Percentiles rank a stretch among this genome's conserved stretches.
Evolutionary conservation across 768 basidiomycete species (phyloP).

Genomic region (Coprinopsis sp.): DNA sequence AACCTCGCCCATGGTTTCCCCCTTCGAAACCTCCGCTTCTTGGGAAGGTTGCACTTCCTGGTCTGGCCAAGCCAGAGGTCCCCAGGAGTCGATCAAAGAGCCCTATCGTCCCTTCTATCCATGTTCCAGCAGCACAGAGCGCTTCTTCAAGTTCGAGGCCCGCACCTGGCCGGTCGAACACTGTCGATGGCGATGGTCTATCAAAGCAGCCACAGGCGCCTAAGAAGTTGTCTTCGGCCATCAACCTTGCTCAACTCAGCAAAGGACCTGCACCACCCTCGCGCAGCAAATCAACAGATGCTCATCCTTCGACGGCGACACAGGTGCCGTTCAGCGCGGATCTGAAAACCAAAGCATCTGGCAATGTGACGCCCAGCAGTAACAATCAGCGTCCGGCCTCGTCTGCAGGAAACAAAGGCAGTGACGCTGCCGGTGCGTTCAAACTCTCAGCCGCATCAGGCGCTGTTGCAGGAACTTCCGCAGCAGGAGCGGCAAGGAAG

Average conservation of each 20-base stretch:
- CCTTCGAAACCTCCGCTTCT: slow-evolving; percentile 3
- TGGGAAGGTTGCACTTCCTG: slow-evolving; percentile 9
- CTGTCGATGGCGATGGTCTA: no score
- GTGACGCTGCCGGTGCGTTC: no score
- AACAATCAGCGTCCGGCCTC: slow-evolving; percentile 13
- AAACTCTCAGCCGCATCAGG: background rate
- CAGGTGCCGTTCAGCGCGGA: slow-evolving; percentile 6
- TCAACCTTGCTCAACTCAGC: background rate
- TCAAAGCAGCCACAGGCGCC: background rate
- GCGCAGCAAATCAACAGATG: slow-evolving; percentile 6
- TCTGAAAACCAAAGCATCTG: slow-evolving; percentile 5
- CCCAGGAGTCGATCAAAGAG: background rate
- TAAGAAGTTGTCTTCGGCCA: background rate
- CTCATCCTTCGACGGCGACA: background rate
- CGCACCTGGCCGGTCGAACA: no score
- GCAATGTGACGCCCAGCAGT: slow-evolving; percentile 6
- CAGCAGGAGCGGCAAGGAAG: slow-evolving; percentile 3
- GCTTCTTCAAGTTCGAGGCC: no score
- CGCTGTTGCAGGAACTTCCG: background rate
- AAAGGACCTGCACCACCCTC: background rate
- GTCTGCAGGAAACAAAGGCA: slow-evolving; percentile 1
- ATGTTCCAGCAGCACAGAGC: no score
- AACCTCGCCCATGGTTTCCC: no score
- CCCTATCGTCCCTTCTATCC: no score
- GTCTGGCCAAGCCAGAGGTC: background rate